Base-by-base conservation (phyloP, 2,329 filamentous ascomycete species). In the Passalora sequoiae region DNA sequence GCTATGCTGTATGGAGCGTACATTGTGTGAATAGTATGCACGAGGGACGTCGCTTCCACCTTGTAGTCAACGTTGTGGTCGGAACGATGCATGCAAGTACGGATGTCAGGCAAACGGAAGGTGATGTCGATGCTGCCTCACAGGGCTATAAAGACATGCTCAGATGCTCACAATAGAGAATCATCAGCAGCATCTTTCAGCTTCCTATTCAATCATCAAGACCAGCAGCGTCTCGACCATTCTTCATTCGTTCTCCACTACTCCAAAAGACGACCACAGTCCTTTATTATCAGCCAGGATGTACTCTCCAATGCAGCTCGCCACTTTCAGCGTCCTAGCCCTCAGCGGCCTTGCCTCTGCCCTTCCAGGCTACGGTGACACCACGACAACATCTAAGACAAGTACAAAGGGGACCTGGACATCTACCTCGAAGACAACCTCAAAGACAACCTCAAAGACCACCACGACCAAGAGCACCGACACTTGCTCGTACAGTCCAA, bases 221-320 rank as follows among this genome's bases (percentile, higher is more conserved):
- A 28, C 27, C 28, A 19, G 27, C 38, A 40, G 38, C 28, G n/a
- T 40, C 28, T 32, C 1, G 10, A 33, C 32, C 20, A 24, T 8
- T 5, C 22, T 22, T 25, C 40, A 32, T 24, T 47, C 47, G 27
- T 35, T 46, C 33, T 21, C 46, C 37, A 41, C 30, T 28, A 22
- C 28, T 40, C 19, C 43, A 43, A 49, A 22, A n/a, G n/a, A n/a
- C 15, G 25, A 25, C 27, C 16, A 46, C 46, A n/a, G 16, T 51
- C 51, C 38, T 40, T 47, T 25, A 45, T 13, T 4, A 20, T 28
- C 25, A n/a, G n/a, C n/a, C 43, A 44, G 39, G 3, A 54, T 51
- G 51, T 40, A 51, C 38, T 47, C 48, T 19, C 48, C 48, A 43
- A 42, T 49, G 38, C 42, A 49, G 27, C 41, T 54, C 33, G 41